Percentiles rank a stretch among this genome's conserved stretches.
These are phyloP conservation scores for Tetragonia tetragonoides DNA, from an alignment of 148 eudicot genomes.

Conservation along the genomic window DNA sequence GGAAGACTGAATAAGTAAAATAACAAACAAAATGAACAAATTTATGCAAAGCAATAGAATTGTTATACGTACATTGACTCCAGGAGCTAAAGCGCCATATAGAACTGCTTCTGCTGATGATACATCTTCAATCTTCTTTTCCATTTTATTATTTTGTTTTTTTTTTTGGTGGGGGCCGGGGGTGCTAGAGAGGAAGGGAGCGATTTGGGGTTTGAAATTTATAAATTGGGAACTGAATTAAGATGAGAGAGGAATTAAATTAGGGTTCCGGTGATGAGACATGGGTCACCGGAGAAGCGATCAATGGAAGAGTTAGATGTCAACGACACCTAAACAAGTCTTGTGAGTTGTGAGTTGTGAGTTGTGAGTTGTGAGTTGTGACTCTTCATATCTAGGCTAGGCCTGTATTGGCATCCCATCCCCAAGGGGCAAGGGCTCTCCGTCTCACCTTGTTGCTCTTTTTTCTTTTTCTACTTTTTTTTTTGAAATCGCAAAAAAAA, in stretches of 20 bases:
- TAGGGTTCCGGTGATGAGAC: neutral
- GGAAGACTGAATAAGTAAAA: neutral
- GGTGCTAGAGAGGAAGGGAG: neutral
- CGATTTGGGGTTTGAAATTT: neutral
- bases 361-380: no score
- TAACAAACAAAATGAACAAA: neutral
- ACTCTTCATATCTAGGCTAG: no score
- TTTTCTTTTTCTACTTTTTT: no score
- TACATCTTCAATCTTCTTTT: slow-evolving; percentile 29
- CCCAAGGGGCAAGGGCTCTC: no score
- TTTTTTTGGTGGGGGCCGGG: no score
- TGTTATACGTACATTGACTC: slow-evolving; percentile 59
- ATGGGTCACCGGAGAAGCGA: neutral
- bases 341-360: no score
- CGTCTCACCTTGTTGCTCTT: no score
- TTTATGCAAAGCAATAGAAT: neutral
- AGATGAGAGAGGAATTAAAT: neutral
- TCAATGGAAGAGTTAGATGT: neutral
- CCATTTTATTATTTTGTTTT: no score
- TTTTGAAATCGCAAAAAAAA: no score
- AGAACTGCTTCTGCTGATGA: slow-evolving; percentile 80
- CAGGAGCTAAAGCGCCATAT: slow-evolving; percentile 84
- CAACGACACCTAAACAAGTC: no score
- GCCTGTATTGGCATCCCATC: no score
- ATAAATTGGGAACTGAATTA: no score